phyloP scores from a whole-genome alignment of 2,329 filamentous ascomycete species.

The Blumeriella jaapii region DNA sequence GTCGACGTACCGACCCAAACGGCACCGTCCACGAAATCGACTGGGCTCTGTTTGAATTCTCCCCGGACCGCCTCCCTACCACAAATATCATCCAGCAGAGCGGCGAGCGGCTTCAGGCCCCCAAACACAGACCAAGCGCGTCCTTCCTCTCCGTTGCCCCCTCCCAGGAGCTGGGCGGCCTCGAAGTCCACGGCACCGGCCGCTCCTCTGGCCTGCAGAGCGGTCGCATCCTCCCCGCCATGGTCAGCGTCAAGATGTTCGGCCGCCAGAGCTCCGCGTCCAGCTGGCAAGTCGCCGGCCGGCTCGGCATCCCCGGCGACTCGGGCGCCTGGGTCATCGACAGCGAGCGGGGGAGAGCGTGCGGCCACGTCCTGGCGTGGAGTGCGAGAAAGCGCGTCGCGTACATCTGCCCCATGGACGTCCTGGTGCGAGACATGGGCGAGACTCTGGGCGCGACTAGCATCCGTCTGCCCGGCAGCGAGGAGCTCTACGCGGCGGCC shows the following conservation, averaged over 20 bases:
- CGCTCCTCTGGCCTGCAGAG: slow-evolving; percentile 75
- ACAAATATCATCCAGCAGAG: slow-evolving; percentile 54
- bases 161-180: slow-evolving; percentile 52
- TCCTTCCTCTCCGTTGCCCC: slow-evolving; percentile 48
- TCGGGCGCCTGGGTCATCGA: slow-evolving; percentile 90
- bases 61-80: slow-evolving; percentile 55
- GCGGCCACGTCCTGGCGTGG: slow-evolving; percentile 85
- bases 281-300: slow-evolving; percentile 47
- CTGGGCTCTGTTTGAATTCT: slow-evolving; percentile 83
- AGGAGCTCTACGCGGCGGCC: slow-evolving; percentile 19
- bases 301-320: slow-evolving; percentile 67
- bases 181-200: slow-evolving; percentile 78
- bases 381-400: slow-evolving; percentile 69
- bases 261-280: slow-evolving; percentile 72
- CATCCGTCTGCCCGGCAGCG: slow-evolving; percentile 59
- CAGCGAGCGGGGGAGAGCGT: slow-evolving; percentile 64
- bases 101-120: slow-evolving; percentile 29
- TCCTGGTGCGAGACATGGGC: slow-evolving; percentile 75
- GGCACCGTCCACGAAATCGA: slow-evolving; percentile 83
- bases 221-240: slow-evolving; percentile 64
- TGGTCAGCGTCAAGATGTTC: slow-evolving; percentile 79
- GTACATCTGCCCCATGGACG: slow-evolving; percentile 93
- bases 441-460: slow-evolving; percentile 59
- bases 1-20: slow-evolving; percentile 58
- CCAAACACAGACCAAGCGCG: slow-evolving; percentile 30